Evolutionary conservation across 2,329 filamentous ascomycete genomes (phyloP), one percentile per base, ranked within the genome.

Genomic region (Pseudopyrenochaeta lycopersici): DNA sequence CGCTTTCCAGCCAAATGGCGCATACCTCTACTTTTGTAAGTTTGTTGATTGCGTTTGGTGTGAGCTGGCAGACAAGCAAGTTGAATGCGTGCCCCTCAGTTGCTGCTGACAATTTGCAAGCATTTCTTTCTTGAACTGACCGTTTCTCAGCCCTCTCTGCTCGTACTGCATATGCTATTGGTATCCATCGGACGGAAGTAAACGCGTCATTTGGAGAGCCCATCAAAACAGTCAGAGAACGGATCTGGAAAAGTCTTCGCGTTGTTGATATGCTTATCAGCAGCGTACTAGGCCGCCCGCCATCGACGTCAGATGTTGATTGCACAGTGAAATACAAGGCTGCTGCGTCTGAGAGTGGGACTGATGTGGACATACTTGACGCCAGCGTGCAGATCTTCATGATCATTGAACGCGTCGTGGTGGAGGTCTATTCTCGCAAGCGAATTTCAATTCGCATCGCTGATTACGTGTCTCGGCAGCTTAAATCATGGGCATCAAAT

Each of bases 191-290:
- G 4, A 81, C 78, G 23, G 81, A 83, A 62, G 80, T 82, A 11
- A 83, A 82, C 52, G 79, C 79, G 23, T 75, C 81, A 1, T 83
- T 82, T 56, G 80, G 80, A 27, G 62, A 66, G 1, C 65, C 75
- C 2, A 77, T 79, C 39, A 72, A 75, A 45, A 61, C 71, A 23
- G 74, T 78, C 4, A 70, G 81, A 49, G 80, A 83, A 56, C 76
- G 80, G 2, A 79, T 83, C 17, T 84, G 81, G 81, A 83, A 81
- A 62, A 83, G 80, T 58, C 68, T 84, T 4, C 77, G 81, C 2
- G 78, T 83, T 46, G 76, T 83, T 44, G 82, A 84, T 52, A 70
- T 83, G 46, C 81, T 82, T 32, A 78, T 84, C 54, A 83, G 81
- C 58, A 81, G 78, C 20, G 76, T 80, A 1, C 65, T 84, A 7